Evolutionary conservation across 768 basidiomycete species (phyloP), one percentile per base, ranked within the genome.

Genomic region (Trametes punicea): DNA sequence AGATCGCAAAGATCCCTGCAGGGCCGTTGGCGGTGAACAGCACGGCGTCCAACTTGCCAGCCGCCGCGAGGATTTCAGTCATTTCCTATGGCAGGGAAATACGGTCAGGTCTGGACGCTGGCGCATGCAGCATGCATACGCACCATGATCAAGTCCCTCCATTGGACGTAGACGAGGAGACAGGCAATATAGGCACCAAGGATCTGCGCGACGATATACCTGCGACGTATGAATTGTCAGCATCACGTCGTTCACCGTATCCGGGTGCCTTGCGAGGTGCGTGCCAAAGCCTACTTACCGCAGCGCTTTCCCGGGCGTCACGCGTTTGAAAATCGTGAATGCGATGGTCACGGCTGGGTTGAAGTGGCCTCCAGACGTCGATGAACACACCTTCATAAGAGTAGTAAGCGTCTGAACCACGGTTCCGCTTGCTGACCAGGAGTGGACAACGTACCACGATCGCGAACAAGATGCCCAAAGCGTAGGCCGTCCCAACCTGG

Each of bases 171-270:
- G 45, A 84, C 65, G 46, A 83, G 58, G 36, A 85, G 70, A 55
- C 77, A 79, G 0, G 83, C 87, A 55, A 88, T 64, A 57, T 83
- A 86, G 18, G 77, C 81, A 8, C 87, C 88, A 4, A 86, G 59
- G 58, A 87, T 75, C 65, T 90, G 88, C 0, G 84, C 78, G 9
- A 77, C 40, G 59, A 88, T 84, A 50, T 65, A 67, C 30, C 65
- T 65, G 45, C 8, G 26, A 25, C 11, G 7, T 20, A 16, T 16
- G 15, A 10, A 26, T 25, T 26, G 15, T 46, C 20, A 38, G 31
- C 47, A 23, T 25, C 20, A 8, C 7, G 16, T 1, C 29, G 4
- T n/a, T 31, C 46, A 26, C 20, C 21, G 10, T 1, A 44, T 8
- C 3, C 8, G 6, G 10, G 42, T 15, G 11, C 42, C 7, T 44